Percentiles rank a stretch among this genome's conserved stretches.
These are phyloP conservation scores for Asterophora parasitica DNA, from an alignment of 768 basidiomycete species.

Conservation along the genomic window DNA sequence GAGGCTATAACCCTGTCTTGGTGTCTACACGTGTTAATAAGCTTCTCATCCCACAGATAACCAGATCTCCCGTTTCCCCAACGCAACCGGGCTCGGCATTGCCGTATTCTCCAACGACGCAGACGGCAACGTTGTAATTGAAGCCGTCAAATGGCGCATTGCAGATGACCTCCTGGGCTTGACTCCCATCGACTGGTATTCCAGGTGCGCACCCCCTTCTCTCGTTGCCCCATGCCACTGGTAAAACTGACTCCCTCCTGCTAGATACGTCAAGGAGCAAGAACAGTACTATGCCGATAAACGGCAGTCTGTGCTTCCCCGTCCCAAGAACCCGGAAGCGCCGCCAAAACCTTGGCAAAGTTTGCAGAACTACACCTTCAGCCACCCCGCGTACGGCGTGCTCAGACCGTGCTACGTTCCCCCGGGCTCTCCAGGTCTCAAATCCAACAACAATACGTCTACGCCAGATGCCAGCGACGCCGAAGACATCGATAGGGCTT, in stretches of 20 bases:
- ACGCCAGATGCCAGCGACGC: not conserved
- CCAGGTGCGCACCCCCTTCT: constrained; percentile 20
- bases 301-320: constrained; percentile 22
- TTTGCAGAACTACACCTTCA: constrained; percentile 25
- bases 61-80: constrained; percentile 21
- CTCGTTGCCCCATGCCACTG: too few relatives aligned
- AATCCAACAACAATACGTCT: not conserved
- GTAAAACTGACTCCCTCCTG: too few relatives aligned
- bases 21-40: too few relatives aligned
- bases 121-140: constrained; percentile 27
- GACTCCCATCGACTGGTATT: constrained; percentile 33
- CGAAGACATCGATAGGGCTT: not conserved
- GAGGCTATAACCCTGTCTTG: not conserved
- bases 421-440: not conserved
- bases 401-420: constrained; percentile 30
- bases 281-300: constrained; percentile 19
- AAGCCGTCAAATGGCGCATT: constrained; percentile 35
- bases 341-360: constrained; percentile 9
- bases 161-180: constrained; percentile 31
- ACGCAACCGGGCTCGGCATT: constrained; percentile 32
- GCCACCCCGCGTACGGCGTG: constrained; percentile 31
- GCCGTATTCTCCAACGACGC: constrained; percentile 38
- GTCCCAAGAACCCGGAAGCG: constrained; percentile 18
- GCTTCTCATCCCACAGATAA: not conserved
- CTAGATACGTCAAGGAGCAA: constrained; percentile 24